These are phyloP conservation scores for Medicago arabica DNA, from an alignment of 306 rosid species.

Conservation along the genomic window DNA sequence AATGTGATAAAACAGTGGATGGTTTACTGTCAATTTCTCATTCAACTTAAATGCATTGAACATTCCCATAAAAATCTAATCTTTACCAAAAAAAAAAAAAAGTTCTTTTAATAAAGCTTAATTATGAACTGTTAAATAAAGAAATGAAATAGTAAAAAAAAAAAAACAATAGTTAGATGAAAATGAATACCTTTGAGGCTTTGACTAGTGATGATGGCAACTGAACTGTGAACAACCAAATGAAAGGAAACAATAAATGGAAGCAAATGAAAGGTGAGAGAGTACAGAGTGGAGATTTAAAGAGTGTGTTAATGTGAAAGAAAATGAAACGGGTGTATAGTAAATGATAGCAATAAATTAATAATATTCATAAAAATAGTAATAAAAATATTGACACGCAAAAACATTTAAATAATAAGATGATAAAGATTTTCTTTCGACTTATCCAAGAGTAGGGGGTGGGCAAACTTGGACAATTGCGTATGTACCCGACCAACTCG, in stretches of 20 bases:
- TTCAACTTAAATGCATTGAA: constrained; percentile 38
- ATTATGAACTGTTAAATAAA: constrained; percentile 21
- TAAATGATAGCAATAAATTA: constrained; percentile 33
- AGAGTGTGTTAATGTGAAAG: constrained; percentile 31
- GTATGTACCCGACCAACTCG: no score
- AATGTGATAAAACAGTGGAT: constrained; percentile 63
- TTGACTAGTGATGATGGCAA: constrained; percentile 51
- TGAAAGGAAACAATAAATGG: constrained; percentile 34
- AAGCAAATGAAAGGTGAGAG: constrained; percentile 38
- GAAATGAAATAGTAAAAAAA: neutral
- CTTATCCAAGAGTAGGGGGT: no score
- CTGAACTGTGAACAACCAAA: constrained; percentile 7
- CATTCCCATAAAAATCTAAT: constrained; percentile 19
- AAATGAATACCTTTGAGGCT: constrained; percentile 66
- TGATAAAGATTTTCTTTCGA: no score
- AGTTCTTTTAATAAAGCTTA: neutral
- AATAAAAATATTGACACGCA: neutral
- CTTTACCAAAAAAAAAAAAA: neutral
- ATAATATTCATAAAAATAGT: neutral
- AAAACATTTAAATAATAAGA: no score
- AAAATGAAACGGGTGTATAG: constrained; percentile 24
- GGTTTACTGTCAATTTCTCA: constrained; percentile 41
- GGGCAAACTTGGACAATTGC: no score
- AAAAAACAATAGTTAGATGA: constrained; percentile 26
- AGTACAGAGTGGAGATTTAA: constrained; percentile 44